A percentile compares a stretch with the other conserved stretches of the same genome.
Evolutionary conservation across 2,329 filamentous ascomycete genomes (phyloP).

Genomic region (Aspergillus novoparasiticus): DNA sequence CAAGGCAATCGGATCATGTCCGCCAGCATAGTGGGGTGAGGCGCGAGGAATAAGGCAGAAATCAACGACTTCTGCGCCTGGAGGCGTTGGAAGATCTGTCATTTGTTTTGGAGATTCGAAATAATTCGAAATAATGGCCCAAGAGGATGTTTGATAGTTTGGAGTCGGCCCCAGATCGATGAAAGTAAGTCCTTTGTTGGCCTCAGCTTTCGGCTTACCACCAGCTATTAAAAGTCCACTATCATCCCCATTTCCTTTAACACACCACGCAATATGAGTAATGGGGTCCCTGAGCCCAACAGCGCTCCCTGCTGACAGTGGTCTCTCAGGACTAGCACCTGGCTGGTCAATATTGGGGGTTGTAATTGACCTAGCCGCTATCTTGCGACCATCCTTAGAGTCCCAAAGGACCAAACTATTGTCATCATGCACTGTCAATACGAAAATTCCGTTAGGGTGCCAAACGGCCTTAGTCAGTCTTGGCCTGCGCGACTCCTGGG

Average conservation of each 20-base stretch:
- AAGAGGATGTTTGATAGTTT: slow-evolving; percentile 86
- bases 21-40: slow-evolving; percentile 83
- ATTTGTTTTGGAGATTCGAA: slow-evolving; percentile 75
- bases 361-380: slow-evolving; percentile 80
- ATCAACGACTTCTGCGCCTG: slow-evolving; percentile 74
- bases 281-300: slow-evolving; percentile 72
- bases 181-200: slow-evolving; percentile 79
- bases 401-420: slow-evolving; percentile 95
- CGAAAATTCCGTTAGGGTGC: slow-evolving; percentile 92
- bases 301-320: slow-evolving; percentile 50
- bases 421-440: slow-evolving; percentile 86
- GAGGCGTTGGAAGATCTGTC: slow-evolving; percentile 72
- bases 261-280: slow-evolving; percentile 84
- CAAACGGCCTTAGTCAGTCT: slow-evolving; percentile 81
- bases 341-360: slow-evolving; percentile 74
- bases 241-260: slow-evolving; percentile 90
- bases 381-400: slow-evolving; percentile 77
- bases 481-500: slow-evolving; percentile 68
- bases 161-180: slow-evolving; percentile 88
- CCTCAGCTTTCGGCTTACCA: slow-evolving; percentile 68
- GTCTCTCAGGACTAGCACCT: slow-evolving; percentile 47
- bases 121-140: slow-evolving; percentile 78
- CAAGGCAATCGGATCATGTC: slow-evolving; percentile 86
- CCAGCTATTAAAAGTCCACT: slow-evolving; percentile 86
- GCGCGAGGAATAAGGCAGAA: slow-evolving; percentile 80